Percentiles rank a stretch among this genome's conserved stretches.
Evolutionary conservation across 257 asterid species (phyloP).

Genomic region (Galeopsis tetrahit): DNA sequence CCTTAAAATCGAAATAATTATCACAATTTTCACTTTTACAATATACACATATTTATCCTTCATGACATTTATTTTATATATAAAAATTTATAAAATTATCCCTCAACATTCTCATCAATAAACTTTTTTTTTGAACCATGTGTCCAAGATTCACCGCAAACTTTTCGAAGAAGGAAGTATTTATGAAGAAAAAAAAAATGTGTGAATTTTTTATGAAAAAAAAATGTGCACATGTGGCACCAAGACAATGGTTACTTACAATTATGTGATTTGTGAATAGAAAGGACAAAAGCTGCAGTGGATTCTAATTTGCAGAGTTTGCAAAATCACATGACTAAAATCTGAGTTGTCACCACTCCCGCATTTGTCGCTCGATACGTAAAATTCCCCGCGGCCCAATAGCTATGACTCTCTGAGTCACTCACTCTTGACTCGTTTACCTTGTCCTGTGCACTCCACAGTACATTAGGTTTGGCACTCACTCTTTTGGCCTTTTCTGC

Average conservation of each 20-base stretch:
- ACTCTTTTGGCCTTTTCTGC: constrained; percentile 54
- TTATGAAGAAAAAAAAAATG: too few species aligned
- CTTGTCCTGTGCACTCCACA: not conserved
- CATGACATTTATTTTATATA: too few species aligned
- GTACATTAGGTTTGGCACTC: constrained; percentile 20
- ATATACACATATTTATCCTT: too few species aligned
- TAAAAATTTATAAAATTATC: too few species aligned
- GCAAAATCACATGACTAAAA: constrained; percentile 21
- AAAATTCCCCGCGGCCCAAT: constrained; percentile 17
- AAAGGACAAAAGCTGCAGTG: not conserved
- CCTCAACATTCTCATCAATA: too few species aligned
- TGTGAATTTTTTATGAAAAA: too few species aligned
- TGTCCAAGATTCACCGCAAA: too few species aligned
- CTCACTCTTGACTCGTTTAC: not conserved
- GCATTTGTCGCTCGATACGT: constrained; percentile 58
- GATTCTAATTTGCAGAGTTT: not conserved
- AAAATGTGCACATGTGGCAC: not conserved
- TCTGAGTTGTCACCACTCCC: constrained; percentile 54
- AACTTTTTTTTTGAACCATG: too few species aligned
- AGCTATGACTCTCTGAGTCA: not conserved
- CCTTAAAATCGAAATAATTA: too few species aligned
- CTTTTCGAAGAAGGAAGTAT: too few species aligned
- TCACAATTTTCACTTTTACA: too few species aligned
- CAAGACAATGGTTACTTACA: not conserved
- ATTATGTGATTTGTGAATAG: not conserved